Conservation (phyloP, 2,329 filamentous ascomycete species). For the Colletotrichum phormii region DNA sequence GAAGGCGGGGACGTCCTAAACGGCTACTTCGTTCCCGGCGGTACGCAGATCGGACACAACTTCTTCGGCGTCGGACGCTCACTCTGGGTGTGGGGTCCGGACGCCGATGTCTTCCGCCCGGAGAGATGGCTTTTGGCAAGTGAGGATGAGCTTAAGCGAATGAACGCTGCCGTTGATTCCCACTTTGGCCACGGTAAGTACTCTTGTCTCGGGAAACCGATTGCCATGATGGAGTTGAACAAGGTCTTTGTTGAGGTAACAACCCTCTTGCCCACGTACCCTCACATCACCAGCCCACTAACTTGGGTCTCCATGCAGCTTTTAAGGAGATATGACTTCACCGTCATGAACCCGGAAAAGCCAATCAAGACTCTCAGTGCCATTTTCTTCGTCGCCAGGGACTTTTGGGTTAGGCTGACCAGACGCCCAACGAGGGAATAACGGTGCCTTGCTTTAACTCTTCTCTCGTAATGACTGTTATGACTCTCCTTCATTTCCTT, state of each 20-base stretch:
- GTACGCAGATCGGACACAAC: slow-evolving; percentile 65
- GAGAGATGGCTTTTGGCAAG: slow-evolving; percentile 63
- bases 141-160: slow-evolving; percentile 45
- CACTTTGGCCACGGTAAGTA: slow-evolving; percentile 60
- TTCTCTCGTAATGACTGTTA: neutral
- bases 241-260: slow-evolving; percentile 58
- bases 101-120: slow-evolving; percentile 67
- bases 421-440: neutral
- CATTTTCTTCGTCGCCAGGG: slow-evolving; percentile 49
- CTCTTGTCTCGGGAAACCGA: slow-evolving; percentile 58
- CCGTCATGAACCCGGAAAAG: slow-evolving; percentile 46
- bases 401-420: slow-evolving; percentile 49
- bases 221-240: slow-evolving; percentile 61
- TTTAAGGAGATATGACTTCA: slow-evolving; percentile 48
- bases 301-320: neutral
- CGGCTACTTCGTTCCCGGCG: slow-evolving; percentile 62
- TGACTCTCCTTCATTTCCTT: neutral
- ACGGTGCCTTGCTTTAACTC: no score
- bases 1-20: slow-evolving; percentile 63
- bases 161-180: slow-evolving; percentile 53
- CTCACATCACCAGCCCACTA: neutral
- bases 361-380: slow-evolving; percentile 48
- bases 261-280: no score
- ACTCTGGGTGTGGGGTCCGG: slow-evolving; percentile 63
- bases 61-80: slow-evolving; percentile 66